Base-by-base conservation (phyloP, 2,329 filamentous ascomycete species). In the Periglandula ipomoeae region DNA sequence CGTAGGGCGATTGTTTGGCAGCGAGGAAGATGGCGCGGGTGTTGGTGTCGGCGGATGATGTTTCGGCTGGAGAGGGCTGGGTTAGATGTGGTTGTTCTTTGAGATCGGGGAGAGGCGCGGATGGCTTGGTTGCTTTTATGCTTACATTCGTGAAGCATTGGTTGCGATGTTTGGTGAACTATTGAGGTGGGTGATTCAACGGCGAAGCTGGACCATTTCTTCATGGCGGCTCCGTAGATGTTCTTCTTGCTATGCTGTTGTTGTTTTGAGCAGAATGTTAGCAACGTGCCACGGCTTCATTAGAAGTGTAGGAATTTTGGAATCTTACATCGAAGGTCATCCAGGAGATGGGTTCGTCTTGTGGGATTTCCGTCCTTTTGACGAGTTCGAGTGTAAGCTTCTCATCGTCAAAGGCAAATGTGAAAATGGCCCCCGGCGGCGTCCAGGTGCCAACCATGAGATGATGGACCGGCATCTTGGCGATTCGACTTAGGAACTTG, bases 391-490 rank as follows among this genome's bases (percentile, higher is more conserved):
- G 69, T 6, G 82, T 84, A 55, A 89, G 71, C 35, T 79, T 81
- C 67, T 90, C 85, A 57, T 91, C 87, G 69, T 95, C 87, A 63
- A 95, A 95, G 52, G 84, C 80, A 52, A 95, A 84, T 0, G 88
- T 94, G 68, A 93, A 93, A 61, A 95, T 93, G 65, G 88, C 87
- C 42, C 88, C 89, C 48, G 89, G 89, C 50, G 85, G 86, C 52
- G 87, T 91, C 88, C 89, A 95, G 48, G 89, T 95, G 54, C 89
- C 89, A 61, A 91, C 82, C 86, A 95, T 93, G 63, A 95, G 75
- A 71, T 94, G 87, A 66, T 95, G 89, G 63, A 80, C 57, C 44
- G 87, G 82, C 84, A 91, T 91, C 52, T 65, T 76, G 57, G 40
- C 50, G 42, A 48, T 22, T 11, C 27, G 34, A 37, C n/a, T n/a